Evolutionary conservation across 495 filamentous ascomycete species (phyloP).

Genomic region (Aspergillus ostianus): DNA sequence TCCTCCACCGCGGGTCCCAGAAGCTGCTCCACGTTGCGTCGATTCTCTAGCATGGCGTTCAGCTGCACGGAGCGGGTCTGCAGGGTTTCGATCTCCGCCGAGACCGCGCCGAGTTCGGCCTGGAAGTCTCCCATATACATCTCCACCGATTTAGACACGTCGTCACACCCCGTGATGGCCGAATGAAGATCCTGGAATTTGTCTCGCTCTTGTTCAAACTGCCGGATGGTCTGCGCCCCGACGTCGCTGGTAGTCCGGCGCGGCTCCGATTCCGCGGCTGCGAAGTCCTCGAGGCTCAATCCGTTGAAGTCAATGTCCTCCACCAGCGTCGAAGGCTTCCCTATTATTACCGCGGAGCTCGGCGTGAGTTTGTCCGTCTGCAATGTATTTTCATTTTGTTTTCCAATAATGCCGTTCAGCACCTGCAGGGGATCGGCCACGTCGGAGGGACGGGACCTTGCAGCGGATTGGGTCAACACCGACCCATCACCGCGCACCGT

Average conservation of each 20-base stretch:
- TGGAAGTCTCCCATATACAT: slow-evolving; percentile 88
- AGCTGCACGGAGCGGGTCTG: slow-evolving; percentile 81
- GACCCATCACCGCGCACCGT: slow-evolving; percentile 63
- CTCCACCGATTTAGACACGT: slow-evolving; percentile 91
- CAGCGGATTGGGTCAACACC: slow-evolving; percentile 56
- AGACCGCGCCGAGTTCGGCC: slow-evolving; percentile 85
- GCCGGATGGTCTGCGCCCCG: slow-evolving; percentile 67
- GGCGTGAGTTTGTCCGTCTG: slow-evolving; percentile 7
- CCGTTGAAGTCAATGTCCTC: slow-evolving; percentile 77
- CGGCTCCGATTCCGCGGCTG: slow-evolving; percentile 39
- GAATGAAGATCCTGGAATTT: slow-evolving; percentile 90
- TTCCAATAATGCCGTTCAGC: slow-evolving; percentile 68
- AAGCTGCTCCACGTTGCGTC: slow-evolving; percentile 82
- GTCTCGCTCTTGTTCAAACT: slow-evolving; percentile 82
- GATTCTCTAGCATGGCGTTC: slow-evolving; percentile 84
- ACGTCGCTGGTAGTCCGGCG: slow-evolving; percentile 41
- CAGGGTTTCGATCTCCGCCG: slow-evolving; percentile 89
- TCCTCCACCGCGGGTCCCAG: slow-evolving; percentile 91
- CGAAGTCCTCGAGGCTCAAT: slow-evolving; percentile 72
- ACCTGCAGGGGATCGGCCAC: slow-evolving; percentile 71
- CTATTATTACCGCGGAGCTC: slow-evolving; percentile 2
- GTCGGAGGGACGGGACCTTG: slow-evolving; percentile 47
- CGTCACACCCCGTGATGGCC: slow-evolving; percentile 86
- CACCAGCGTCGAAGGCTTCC: slow-evolving; percentile 46
- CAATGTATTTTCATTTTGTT: slow-evolving; percentile 29